Evolutionary conservation across 371 early-diverging fungal species (phyloP), one percentile per base, ranked within the genome.

Genomic region (Syncephalastrum sp.): DNA sequence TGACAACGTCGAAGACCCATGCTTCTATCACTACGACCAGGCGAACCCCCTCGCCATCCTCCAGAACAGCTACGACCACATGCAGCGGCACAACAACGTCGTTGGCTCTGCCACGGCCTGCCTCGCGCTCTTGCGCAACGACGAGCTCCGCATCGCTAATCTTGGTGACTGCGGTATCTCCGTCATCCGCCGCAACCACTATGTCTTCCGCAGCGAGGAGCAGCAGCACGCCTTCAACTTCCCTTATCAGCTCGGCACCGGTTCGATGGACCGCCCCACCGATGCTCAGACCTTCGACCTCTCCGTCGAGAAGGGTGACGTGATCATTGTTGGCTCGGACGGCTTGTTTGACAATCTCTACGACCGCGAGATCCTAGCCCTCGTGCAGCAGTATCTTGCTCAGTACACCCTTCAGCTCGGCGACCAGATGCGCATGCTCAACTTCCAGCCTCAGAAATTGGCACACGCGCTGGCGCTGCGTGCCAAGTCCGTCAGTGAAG

Each of bases 131-230:
- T 73, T 97, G 55, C 82, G 94, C 41, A 87, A 91, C 60, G 93
- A 97, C 59, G 95, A 95, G 70, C 75, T 98, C 27, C 83, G 94
- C 1, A 86, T 98, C 42, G 91, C 95, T 14, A 95, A 95, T 57
- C 77, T 98, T 45, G 98, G 98, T 25, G 98, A 98, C 69, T 94
- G 95, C 62, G 94, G 94, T 0, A 77, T 97, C 44, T 81, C 88
- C 33, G 79, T 98, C 7, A 88, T 97, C 53, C 90, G 98, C 16
- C 82, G 88, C 54, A 87, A 88, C 52, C 88, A 90, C 54, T 83
- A 91, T 64, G 79, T 95, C 7, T 97, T 96, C 67, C 86, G 95
- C 38, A 95, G 90, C 27, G 96, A 96, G 68, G 91, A 91, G 63
- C 91, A 90, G 56, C 93, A 92, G 59, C 91, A 91, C 68, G 83